Evolutionary conservation across 805 yeast species (phyloP), one percentile per base, ranked within the genome.

Genomic region (Candida orba): DNA sequence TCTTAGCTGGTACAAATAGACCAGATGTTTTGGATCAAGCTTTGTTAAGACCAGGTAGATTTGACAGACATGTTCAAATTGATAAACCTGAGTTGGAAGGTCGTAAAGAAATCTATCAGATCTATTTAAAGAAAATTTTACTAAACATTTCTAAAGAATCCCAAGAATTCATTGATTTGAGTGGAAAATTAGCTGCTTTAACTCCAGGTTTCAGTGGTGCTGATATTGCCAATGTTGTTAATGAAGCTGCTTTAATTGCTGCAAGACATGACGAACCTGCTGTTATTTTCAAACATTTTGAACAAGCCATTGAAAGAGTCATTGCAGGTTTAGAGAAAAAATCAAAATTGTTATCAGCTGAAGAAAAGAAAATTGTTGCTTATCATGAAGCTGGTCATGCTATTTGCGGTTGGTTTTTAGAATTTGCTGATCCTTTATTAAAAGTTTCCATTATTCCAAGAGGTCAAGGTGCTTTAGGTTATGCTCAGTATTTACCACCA

Each of bases 311-410:
- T 52, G 99, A 95, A 66, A 80, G 99, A 60, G 97, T 91, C 36
- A 86, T 90, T 65, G 97, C 95, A 29, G 99, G 99, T 33, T 71
- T 93, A 49, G 98, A 91, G 64, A 86, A 86, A 72, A 91, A 88
- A 65, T 76, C 90, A 14, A 82, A 84, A 57, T 76, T 93, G 13
- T 71, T 95, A 48, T 78, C 88, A 3, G 83, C 88, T 2, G 90
- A 84, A 47, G 98, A 95, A 60, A 87, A 89, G 66, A 79, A 72
- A 49, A 79, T 88, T 24, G 96, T 95, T 45, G 99, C 99, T 1
- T 93, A 84, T 58, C 99, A 95, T 62, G 99, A 93, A 65, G 99
- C 99, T 4, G 99, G 99, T 4, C 99, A 95, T 66, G 99, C 99
- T 10, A 78, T 93, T 48, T 90, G 98, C 64, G 99, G 99, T 12